Conservation (phyloP, 805 yeast species). For the Metschnikowia chrysomelidarum region DNA sequence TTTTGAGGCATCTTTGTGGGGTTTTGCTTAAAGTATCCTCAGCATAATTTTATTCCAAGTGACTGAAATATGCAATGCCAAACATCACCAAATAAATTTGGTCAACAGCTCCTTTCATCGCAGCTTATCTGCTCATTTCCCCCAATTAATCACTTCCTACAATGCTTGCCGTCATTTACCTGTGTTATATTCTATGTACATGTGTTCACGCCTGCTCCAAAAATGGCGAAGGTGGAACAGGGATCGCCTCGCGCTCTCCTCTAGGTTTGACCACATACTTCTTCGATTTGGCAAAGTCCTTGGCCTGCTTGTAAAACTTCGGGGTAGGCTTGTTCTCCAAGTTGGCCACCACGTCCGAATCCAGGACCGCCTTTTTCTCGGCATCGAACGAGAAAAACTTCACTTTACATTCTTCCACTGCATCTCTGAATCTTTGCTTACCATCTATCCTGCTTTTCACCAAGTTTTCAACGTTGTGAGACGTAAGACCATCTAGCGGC, state of each 20-base stretch:
- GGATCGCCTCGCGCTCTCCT: constrained; percentile 16
- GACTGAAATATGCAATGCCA: too few relatives aligned
- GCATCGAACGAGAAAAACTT: constrained; percentile 37
- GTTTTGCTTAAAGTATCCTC: background rate
- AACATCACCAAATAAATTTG: too few relatives aligned
- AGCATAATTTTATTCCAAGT: background rate
- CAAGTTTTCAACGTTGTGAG: constrained; percentile 54
- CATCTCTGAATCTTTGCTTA: constrained; percentile 49
- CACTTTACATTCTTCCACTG: constrained; percentile 52
- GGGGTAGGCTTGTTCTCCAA: constrained; percentile 34
- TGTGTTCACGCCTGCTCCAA: constrained; percentile 14
- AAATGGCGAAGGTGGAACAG: constrained; percentile 35
- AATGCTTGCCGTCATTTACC: background rate
- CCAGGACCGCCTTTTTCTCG: constrained; percentile 26
- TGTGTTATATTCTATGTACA: constrained; percentile 13
- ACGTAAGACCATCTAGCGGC: constrained; percentile 49
- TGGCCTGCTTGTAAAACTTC: constrained; percentile 24
- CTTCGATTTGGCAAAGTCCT: constrained; percentile 28
- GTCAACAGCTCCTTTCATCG: too few relatives aligned
- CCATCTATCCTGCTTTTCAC: constrained; percentile 49
- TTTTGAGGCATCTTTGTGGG: too few relatives aligned
- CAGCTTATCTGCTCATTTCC: background rate
- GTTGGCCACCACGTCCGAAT: constrained; percentile 24
- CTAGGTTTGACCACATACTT: constrained; percentile 34
- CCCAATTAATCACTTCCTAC: background rate